Conservation (phyloP, 225 moss, liverwort and hornwort genomes). For the Bryoerythrophyllum caledonicum region DNA sequence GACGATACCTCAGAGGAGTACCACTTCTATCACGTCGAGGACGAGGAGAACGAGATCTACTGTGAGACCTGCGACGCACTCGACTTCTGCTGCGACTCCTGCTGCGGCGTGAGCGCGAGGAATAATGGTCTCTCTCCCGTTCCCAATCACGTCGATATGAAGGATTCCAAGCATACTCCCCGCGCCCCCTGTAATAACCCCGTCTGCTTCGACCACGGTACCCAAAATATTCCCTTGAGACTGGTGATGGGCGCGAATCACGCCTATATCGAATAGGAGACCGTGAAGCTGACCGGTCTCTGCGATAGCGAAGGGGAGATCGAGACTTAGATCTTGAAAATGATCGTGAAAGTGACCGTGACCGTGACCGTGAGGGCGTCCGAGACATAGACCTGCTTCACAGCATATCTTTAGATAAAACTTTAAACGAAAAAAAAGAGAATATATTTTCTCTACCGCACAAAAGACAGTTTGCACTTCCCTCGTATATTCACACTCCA, state of each 20-base stretch:
- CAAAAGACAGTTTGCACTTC: neutral
- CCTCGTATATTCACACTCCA: too few relatives aligned
- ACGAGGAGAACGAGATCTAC: conserved; percentile 52
- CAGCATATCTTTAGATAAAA: conserved; percentile 30
- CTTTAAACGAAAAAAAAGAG: neutral
- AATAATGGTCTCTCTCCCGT: conserved; percentile 62
- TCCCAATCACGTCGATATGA: conserved; percentile 64
- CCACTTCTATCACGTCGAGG: conserved; percentile 47
- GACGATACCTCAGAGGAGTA: conserved; percentile 42
- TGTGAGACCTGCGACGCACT: conserved; percentile 50
- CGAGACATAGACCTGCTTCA: conserved; percentile 69
- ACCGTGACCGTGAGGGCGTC: conserved; percentile 54
- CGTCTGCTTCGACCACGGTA: conserved; percentile 65
- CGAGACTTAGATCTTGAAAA: conserved; percentile 74
- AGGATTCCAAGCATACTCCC: conserved; percentile 67
- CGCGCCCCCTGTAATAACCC: conserved; percentile 65
- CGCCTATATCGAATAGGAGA: conserved; percentile 82
- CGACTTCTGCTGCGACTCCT: conserved; percentile 73
- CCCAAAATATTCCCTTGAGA: conserved; percentile 66
- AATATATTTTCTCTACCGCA: neutral
- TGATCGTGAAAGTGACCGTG: conserved; percentile 29
- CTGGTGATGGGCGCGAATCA: conserved; percentile 60
- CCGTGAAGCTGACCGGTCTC: conserved; percentile 60
- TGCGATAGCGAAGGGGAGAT: conserved; percentile 57
- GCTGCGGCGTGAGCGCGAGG: conserved; percentile 52